phyloP scores from a whole-genome alignment of 108 stramenopile species.

The Bacterosira constricta region DNA sequence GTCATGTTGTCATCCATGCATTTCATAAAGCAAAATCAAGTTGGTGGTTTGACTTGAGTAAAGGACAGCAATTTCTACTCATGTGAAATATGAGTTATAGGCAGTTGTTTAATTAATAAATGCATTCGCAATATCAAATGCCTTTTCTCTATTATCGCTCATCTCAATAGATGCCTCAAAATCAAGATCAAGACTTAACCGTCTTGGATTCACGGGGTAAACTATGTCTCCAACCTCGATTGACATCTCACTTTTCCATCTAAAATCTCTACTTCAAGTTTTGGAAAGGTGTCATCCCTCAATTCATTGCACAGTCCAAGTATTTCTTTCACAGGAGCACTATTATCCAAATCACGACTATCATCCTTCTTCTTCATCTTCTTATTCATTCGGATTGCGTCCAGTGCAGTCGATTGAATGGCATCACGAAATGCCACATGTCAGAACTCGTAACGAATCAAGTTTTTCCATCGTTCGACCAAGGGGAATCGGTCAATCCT shows the following conservation, averaged over 20 bases:
- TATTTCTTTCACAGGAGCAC: conserved; percentile 45
- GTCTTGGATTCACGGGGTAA: conserved; percentile 17
- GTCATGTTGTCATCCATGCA: too few species aligned
- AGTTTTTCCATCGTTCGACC: conserved; percentile 76
- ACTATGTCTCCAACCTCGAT: conserved; percentile 33
- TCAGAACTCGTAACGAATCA: conserved; percentile 80
- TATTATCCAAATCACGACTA: neutral
- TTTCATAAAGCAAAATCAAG: too few species aligned
- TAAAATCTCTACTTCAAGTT: conserved; percentile 67
- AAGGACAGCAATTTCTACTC: too few species aligned
- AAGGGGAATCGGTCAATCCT: conserved; percentile 77
- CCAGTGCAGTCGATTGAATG: conserved; percentile 60
- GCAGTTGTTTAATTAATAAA: too few species aligned
- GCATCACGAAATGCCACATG: conserved; percentile 60
- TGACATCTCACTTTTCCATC: conserved; percentile 40
- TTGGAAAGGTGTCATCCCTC: conserved; percentile 61
- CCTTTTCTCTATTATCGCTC: too few species aligned
- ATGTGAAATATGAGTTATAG: too few species aligned
- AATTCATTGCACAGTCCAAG: conserved; percentile 70
- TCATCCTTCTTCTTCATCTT: conserved; percentile 5
- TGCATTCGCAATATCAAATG: too few species aligned
- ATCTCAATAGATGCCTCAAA: too few species aligned
- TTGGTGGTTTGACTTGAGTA: too few species aligned
- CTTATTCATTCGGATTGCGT: conserved; percentile 22
- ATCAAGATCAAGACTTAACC: too few species aligned